Conservation (phyloP, 164 flowering plant species). For the Vitis rupestris region DNA sequence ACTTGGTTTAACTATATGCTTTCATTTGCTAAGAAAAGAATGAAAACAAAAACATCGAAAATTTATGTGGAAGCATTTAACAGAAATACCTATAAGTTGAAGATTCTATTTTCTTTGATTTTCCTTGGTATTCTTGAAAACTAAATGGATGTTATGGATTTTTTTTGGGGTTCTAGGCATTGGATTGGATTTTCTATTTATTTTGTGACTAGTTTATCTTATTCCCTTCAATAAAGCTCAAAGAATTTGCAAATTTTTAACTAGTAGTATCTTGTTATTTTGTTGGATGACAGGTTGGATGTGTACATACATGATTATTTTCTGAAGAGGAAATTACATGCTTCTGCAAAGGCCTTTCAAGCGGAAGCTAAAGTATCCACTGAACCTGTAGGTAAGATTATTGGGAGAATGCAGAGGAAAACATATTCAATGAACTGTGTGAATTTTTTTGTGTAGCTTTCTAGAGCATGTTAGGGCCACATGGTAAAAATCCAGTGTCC, state of each 20-base stretch:
- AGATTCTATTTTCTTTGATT: background rate
- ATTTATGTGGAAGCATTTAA: no score
- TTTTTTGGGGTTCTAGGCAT: background rate
- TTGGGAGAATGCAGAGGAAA: background rate
- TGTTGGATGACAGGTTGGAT: slow-evolving; percentile 57
- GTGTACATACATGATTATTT: slow-evolving; percentile 79
- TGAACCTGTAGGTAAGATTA: slow-evolving; percentile 67
- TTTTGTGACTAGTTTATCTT: background rate
- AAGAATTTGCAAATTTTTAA: background rate
- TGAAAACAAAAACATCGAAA: no score
- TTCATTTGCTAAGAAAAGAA: no score
- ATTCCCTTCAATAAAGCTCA: background rate
- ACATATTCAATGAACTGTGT: background rate
- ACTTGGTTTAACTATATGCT: no score
- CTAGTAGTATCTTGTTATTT: background rate
- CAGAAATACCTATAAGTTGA: no score
- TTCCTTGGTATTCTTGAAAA: background rate
- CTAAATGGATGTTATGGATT: background rate
- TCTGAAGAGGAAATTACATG: slow-evolving; percentile 62
- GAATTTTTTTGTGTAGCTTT: background rate
- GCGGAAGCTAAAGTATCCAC: slow-evolving; percentile 71
- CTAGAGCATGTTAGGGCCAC: no score
- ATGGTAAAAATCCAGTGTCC: no score
- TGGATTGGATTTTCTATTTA: background rate
- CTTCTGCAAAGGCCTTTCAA: slow-evolving; percentile 70